Evolutionary conservation across 768 basidiomycete genomes (phyloP).

Genomic region (Phaffia australis): DNA sequence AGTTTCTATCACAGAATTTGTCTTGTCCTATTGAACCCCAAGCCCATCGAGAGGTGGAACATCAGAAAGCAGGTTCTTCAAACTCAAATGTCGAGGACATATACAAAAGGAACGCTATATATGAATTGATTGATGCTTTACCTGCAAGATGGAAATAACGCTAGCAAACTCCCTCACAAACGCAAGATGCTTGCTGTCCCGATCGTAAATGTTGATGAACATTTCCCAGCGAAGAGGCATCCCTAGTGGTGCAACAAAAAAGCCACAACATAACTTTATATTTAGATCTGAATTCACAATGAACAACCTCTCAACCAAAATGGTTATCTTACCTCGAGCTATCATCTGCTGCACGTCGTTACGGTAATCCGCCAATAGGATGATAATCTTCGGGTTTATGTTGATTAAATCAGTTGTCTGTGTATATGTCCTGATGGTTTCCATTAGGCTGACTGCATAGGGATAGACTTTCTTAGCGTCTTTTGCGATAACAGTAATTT

Average conservation of each 20-base stretch:
- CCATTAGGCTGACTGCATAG: slow-evolving; percentile 84
- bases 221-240: slow-evolving; percentile 96
- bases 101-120: no score
- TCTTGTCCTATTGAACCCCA: slow-evolving; percentile 58
- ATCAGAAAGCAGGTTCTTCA: neutral
- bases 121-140: no score
- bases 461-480: slow-evolving; percentile 98
- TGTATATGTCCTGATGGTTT: slow-evolving; percentile 94
- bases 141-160: slow-evolving; percentile 81
- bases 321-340: slow-evolving; percentile 54
- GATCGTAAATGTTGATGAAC: slow-evolving; percentile 88
- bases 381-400: slow-evolving; percentile 79
- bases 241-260: slow-evolving; percentile 44
- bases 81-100: no score
- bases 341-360: slow-evolving; percentile 92
- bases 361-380: slow-evolving; percentile 86
- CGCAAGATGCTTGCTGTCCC: slow-evolving; percentile 78
- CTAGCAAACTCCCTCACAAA: slow-evolving; percentile 94
- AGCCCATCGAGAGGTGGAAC: neutral
- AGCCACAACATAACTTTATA: neutral
- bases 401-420: slow-evolving; percentile 90
- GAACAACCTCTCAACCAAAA: neutral
- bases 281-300: neutral
- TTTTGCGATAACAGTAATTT: slow-evolving; percentile 91
- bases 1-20: slow-evolving; percentile 81